Conservation (phyloP, 305 asterid genomes). For the Fraxinus greggii region DNA sequence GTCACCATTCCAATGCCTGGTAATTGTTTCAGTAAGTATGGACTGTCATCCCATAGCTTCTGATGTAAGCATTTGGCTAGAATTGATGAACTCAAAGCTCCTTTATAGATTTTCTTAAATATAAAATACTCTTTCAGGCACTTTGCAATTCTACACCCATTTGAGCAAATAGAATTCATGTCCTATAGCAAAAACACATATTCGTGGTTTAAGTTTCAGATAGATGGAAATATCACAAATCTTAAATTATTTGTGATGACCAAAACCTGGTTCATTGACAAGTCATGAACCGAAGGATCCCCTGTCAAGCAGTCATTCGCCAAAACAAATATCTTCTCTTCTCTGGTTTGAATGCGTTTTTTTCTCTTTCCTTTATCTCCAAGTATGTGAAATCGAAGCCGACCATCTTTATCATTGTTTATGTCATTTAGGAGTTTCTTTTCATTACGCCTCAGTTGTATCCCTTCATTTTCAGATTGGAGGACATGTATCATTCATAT, state of each 20-base stretch:
- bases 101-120: slow-evolving; percentile 75
- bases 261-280: slow-evolving; percentile 90
- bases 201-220: slow-evolving; percentile 10
- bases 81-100: slow-evolving; percentile 66
- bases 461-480: slow-evolving; percentile 68
- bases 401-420: slow-evolving; percentile 78
- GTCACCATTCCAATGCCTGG: slow-evolving; percentile 99
- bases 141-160: slow-evolving; percentile 90
- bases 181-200: slow-evolving; percentile 53
- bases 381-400: slow-evolving; percentile 85
- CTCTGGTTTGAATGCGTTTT: slow-evolving; percentile 91
- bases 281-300: slow-evolving; percentile 82
- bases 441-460: slow-evolving; percentile 93
- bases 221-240: slow-evolving; percentile 20
- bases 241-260: slow-evolving; percentile 26
- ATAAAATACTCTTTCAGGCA: slow-evolving; percentile 94
- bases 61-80: slow-evolving; percentile 67
- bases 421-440: slow-evolving; percentile 88
- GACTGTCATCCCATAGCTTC: slow-evolving; percentile 78
- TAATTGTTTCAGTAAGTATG: slow-evolving; percentile 90
- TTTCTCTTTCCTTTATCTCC: slow-evolving; percentile 82
- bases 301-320: slow-evolving; percentile 96
- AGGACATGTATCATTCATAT: slow-evolving; percentile 25
- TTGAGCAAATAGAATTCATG: slow-evolving; percentile 74
- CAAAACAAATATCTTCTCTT: slow-evolving; percentile 90